Base-by-base conservation (phyloP, 768 basidiomycete species). In the Rhizopogon sp. region DNA sequence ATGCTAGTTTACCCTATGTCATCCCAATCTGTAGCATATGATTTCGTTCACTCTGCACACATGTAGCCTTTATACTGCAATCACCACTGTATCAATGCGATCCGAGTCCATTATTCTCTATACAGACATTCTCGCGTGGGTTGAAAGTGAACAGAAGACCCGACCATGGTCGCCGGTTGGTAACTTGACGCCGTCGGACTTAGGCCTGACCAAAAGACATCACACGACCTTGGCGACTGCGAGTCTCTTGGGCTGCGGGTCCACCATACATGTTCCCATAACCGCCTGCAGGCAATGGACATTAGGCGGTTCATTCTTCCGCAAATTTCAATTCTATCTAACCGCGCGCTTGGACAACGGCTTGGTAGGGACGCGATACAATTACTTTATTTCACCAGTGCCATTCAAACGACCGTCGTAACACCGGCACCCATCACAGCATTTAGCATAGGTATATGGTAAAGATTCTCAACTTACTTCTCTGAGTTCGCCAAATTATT, bases 31-130 rank as follows among this genome's bases (percentile, higher is more conserved):
- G 56, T 57, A 54, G 56, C 58, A 51, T 9, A 44, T 28, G 35
- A 37, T 43, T 53, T 17, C 56, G 31, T 53, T 16, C 43, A 50
- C 39, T 39, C 45, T 31, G 44, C 59, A 61, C 43, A 35, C 22
- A 41, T 56, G 55, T 56, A 56, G 43, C 55, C 43, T 7, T 53
- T 43, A 29, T 37, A 56, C 37, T 14, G 14, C 37, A 41, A 33
- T 11, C 3, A 40, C 13, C 37, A 31, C 20, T 54, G 52, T 54
- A 53, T 55, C 54, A n/a, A 53, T 29, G 39, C 29, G 11, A 22
- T 37, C 5, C 31, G 0, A 25, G 4, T 33, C 22, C 31, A 40
- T 40, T 17, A 4, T 41, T 20, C 16, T 25, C 47, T 37, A 37
- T 37, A 11, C 35, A 37, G 11, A 37, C 35, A 37, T 11, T 11